Evolutionary conservation across 1,139 yeast species (phyloP), one percentile per base, ranked within the genome.

Genomic region (Candida sojae): DNA sequence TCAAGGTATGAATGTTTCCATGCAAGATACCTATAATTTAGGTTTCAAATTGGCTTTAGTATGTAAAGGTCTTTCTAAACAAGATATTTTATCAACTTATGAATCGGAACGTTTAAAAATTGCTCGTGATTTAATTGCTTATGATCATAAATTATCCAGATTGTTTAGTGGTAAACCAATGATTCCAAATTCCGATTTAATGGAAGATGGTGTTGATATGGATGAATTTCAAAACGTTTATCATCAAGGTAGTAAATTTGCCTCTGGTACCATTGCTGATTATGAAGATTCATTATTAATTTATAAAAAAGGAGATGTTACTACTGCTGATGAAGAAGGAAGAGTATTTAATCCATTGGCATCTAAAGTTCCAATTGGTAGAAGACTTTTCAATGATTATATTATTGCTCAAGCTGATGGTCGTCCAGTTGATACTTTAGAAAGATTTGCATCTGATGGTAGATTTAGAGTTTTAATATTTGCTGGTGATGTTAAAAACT

Each of bases 1-100:
- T 35, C 75, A 70, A 52, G 74, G 74, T 40, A 67, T 68, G 74
- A 69, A 70, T 50, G 68, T 63, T 35, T 53, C 57, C n/a, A 53
- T 53, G 57, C 55, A 52, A 48, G 74, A 69, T 47, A 63, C 71
- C 13, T 68, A 57, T 53, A 69, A 69, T 49, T 57, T 70, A 38
- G 71, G 64, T n/a, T 69, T 72, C 71, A 69, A 69, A 51, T 48
- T 70, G 17, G 69, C 69, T 2, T 56, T 57, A 36, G 71, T 66
- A n/a, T 52, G 65, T 42, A 67, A 66, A 49, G 68, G 71, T 9
- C 50, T 53, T 41, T 55, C 57, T 26, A 53, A 50, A 21, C 53
- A 26, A 12, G 59, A 54, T n/a, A 56, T 68, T 28, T 58, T 70
- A 45, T 47, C 48, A 8, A 67, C 73, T 6, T 69, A 68, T 50